Evolutionary conservation across 805 yeast species (phyloP).

Genomic region (Ogataea paraovalis): DNA sequence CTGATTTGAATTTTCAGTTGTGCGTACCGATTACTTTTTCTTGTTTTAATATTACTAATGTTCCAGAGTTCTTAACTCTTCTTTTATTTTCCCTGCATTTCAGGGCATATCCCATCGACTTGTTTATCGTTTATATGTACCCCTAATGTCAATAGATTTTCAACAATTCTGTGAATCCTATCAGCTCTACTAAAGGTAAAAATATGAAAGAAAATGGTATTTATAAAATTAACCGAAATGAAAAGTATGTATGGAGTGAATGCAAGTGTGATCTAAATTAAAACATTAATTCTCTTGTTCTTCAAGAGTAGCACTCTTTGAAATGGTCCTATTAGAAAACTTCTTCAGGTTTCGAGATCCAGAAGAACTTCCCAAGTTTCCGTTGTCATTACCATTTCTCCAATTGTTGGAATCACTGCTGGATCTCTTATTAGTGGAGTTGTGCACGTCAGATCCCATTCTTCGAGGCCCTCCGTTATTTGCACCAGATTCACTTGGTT

Average conservation of each 20-base stretch:
- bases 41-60: background rate
- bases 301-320: background rate
- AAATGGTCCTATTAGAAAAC: background rate
- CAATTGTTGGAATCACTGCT: background rate
- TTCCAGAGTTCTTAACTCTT: background rate
- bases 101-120: background rate
- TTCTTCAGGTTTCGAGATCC: background rate
- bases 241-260: background rate
- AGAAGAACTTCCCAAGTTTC: background rate
- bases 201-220: background rate
- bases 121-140: background rate
- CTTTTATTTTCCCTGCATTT: background rate
- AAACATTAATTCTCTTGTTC: background rate
- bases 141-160: conserved; percentile 10
- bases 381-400: background rate
- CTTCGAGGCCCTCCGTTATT: background rate
- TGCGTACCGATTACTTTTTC: background rate
- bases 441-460: background rate
- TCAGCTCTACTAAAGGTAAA: background rate
- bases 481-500: background rate
- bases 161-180: conserved; percentile 10
- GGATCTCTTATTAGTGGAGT: background rate
- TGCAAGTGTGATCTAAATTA: background rate
- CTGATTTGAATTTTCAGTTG: background rate
- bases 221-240: background rate